Evolutionary conservation across 2,329 filamentous ascomycete species (phyloP), one percentile per base, ranked within the genome.

Genomic region (Aspergillus sojae): DNA sequence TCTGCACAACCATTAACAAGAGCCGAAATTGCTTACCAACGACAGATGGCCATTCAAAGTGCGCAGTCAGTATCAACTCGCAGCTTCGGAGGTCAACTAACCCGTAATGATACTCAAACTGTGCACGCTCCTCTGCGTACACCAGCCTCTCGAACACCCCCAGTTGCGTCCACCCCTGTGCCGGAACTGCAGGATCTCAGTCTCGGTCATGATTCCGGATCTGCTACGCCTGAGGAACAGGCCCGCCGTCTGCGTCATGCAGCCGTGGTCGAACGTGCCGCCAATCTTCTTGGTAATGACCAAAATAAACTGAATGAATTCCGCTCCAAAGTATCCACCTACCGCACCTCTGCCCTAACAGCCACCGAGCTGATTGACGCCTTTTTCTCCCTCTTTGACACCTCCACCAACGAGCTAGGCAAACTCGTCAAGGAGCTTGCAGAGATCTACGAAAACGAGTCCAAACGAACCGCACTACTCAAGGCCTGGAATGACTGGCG

Each of bases 401-500:
- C 91, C 0, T 88, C 91, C 0, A 90, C 92, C 9, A 87, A 88
- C 16, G 91, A 96, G 32, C 83, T 99, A 0, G 94, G 94, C 16
- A 97, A 94, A 30, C 85, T 99, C 0, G 86, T 98, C 66, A 91
- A 94, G 65, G 95, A 99, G 75, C 86, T 97, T 3, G 91, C 94
- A 5, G 94, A 98, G 58, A 88, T 99, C 12, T 98, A 95, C 71
- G 94, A 99, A 70, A 90, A 96, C 69, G 85, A 90, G 57, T 75
- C 78, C 21, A 97, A 96, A 75, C 88, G 88, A 1, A 89, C 90
- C 58, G 84, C 82, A 0, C 81, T 99, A 3, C 86, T 93, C 30
- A 90, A 90, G 71, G 92, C 94, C 1, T 97, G 94, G 93, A 92
- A 93, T 70, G 92, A 97, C 78, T 97, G 94, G 92, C 92, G 92